Base-by-base conservation (phyloP, 2,329 filamentous ascomycete genomes). In the Fusarium chaquense region DNA sequence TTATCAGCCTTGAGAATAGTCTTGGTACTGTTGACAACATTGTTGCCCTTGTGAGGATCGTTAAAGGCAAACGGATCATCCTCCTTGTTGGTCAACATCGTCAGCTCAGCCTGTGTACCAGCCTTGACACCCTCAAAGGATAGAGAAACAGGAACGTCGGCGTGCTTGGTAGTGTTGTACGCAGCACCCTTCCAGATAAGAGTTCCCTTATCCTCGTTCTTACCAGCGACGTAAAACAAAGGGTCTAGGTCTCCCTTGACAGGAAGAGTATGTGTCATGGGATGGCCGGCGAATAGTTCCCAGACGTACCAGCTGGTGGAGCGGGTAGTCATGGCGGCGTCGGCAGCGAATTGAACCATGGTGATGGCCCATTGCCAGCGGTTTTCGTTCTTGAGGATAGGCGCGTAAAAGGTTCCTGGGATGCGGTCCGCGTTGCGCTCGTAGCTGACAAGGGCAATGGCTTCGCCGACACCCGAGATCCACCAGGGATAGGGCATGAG, bases 341-440 rank as follows among this genome's bases (percentile, higher is more conserved):
- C 82, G 5, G 84, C 84, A 4, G 83, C 81, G 56, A 83, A 83
- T 58, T 85, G 83, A 5, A 86, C 72, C 46, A 84, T 80, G n/a
- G 83, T 85, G n/a, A 84, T 81, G 8, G 82, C 75, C 84, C 84
- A 86, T 57, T 84, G 80, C 82, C 83, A 86, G 26, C 80, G 75
- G 75, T 86, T 83, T 73, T 85, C 78, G 73, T 83, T 84, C 59
- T 83, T 79, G n/a, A 85, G 76, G 5, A 83, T 80, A 2, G 83
- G 84, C 0, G 83, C 83, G 79, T 86, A 87, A 54, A 83, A 81
- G 1, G 84, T 83, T 9, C 85, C 86, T 3, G 84, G 83, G 45
- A 90, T 83, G 22, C 84, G 83, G 70, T 90, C 87, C 5, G 83
- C 82, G 77, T 91, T 91, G 58, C 89, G 83, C 81, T 92, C 90